Evolutionary conservation across 208 protist species (phyloP), one percentile per base, ranked within the genome.

Genomic region (Leishmania braziliensis): DNA sequence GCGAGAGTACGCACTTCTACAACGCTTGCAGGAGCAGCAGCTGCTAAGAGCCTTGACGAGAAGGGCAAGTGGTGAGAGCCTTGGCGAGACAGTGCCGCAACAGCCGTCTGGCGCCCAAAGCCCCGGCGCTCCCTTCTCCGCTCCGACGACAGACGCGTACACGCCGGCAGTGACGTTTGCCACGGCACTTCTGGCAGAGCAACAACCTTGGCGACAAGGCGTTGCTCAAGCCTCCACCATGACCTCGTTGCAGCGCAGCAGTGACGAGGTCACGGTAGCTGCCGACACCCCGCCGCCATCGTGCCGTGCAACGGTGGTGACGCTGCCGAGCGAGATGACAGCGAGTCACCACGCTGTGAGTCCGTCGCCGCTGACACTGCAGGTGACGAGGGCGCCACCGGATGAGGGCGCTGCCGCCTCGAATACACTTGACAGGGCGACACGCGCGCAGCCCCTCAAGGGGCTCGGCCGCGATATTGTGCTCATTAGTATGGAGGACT

Each of bases 381-480:
- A 50, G 48, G 26, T 39, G 36, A 48, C 77, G 39, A 50, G 20
- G 0, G 56, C 5, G 78, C 1, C 33, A 14, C 50, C 3, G n/a
- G 43, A 29, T 4, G 68, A 50, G 51, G 78, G 16, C 43, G 69
- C 16, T 4, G 16, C 63, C 20, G 6, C 65, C 9, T 33, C 60
- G 75, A 78, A 69, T 50, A 12, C 43, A 26, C n/a, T 23, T 56
- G 62, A 26, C 20, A 29, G 23, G 18, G 23, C 53, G 56, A 70
- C 63, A 33, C 78, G 63, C 39, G 74, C 78, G 62, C 78, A 48
- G 62, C 83, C 85, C 16, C 77, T 91, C 50, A 62, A 72, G 5
- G 81, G 84, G 8, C 78, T 83, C 56, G 91, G 88, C 48, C 90
- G 89, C 53, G 85, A 91, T 60, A 87, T 95, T 12, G 53, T 90